Conservation (phyloP, 2,329 filamentous ascomycete genomes). For the Trichothecium roseum region DNA sequence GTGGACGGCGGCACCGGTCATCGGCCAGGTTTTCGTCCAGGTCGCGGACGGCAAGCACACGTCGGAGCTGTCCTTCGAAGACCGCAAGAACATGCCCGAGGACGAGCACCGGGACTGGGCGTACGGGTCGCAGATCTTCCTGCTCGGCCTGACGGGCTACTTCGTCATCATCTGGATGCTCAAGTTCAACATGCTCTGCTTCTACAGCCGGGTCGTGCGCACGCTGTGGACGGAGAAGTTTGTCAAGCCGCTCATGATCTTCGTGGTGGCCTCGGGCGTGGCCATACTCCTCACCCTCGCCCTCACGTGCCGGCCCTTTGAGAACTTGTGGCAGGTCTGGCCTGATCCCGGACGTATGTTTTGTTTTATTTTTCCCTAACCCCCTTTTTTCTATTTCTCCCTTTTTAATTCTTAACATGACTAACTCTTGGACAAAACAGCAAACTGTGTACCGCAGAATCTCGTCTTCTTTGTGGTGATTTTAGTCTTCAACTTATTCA, state of each 20-base stretch:
- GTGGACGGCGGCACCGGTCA: constrained; percentile 11
- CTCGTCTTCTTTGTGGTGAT: constrained; percentile 18
- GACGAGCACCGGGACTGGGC: constrained; percentile 15
- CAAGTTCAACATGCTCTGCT: constrained; percentile 30
- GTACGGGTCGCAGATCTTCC: constrained; percentile 23
- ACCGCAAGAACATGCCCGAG: constrained; percentile 18
- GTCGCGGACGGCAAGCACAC: constrained; percentile 18
- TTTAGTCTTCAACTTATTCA: constrained; percentile 20
- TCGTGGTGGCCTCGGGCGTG: constrained; percentile 15
- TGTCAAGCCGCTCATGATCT: constrained; percentile 20
- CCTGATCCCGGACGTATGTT: constrained; percentile 25
- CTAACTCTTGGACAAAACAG: constrained; percentile 2
- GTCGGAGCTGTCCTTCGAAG: constrained; percentile 15
- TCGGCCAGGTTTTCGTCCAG: constrained; percentile 15
- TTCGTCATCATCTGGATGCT: constrained; percentile 25
- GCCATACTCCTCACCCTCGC: constrained; percentile 15
- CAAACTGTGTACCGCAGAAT: constrained; percentile 20
- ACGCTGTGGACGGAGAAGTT: constrained; percentile 23
- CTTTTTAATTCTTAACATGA: neutral
- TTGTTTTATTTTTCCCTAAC: too few relatives aligned
- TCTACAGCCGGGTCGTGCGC: constrained; percentile 24
- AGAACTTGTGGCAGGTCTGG: constrained; percentile 21
- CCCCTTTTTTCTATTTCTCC: neutral
- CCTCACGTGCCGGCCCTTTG: constrained; percentile 21
- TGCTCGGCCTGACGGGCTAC: constrained; percentile 22